Percentiles rank a stretch among this genome's conserved stretches.
phyloP scores from a whole-genome alignment of 2,329 filamentous ascomycete genomes.

The Fusarium torreyae region DNA sequence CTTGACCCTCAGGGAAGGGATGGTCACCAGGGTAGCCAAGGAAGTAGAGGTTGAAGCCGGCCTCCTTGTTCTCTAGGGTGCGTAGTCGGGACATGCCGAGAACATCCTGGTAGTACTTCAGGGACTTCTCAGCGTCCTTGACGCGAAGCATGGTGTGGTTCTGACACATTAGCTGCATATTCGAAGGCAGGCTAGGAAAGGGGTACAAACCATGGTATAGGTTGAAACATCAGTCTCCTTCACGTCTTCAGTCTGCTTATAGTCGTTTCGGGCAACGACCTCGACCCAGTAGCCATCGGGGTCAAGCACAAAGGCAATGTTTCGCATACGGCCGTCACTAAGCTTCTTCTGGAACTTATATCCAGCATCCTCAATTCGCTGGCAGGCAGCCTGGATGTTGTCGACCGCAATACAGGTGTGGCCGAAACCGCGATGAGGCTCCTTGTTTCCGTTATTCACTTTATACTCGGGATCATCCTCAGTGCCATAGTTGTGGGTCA shows the following conservation, averaged over 20 bases:
- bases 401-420: conserved; percentile 89
- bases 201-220: conserved; percentile 76
- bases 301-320: conserved; percentile 92
- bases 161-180: conserved; percentile 55
- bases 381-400: conserved; percentile 89
- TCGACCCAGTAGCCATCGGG: conserved; percentile 92
- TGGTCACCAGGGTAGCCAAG: conserved; percentile 80
- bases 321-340: conserved; percentile 86
- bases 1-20: conserved; percentile 61
- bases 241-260: conserved; percentile 80
- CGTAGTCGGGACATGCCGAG: conserved; percentile 90
- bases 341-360: conserved; percentile 97
- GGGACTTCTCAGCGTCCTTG: conserved; percentile 81
- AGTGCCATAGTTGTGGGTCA: conserved; percentile 89
- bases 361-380: conserved; percentile 89
- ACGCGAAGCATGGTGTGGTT: conserved; percentile 97
- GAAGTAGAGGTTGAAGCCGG: conserved; percentile 93
- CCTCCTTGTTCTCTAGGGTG: conserved; percentile 77
- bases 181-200: not conserved
- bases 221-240: conserved; percentile 80
- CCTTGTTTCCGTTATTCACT: conserved; percentile 90
- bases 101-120: conserved; percentile 87
- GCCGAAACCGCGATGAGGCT: conserved; percentile 86
- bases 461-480: conserved; percentile 87
- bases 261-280: conserved; percentile 79